Conservation (phyloP, 2,329 filamentous ascomycete species). For the Penicillium crustosum region DNA sequence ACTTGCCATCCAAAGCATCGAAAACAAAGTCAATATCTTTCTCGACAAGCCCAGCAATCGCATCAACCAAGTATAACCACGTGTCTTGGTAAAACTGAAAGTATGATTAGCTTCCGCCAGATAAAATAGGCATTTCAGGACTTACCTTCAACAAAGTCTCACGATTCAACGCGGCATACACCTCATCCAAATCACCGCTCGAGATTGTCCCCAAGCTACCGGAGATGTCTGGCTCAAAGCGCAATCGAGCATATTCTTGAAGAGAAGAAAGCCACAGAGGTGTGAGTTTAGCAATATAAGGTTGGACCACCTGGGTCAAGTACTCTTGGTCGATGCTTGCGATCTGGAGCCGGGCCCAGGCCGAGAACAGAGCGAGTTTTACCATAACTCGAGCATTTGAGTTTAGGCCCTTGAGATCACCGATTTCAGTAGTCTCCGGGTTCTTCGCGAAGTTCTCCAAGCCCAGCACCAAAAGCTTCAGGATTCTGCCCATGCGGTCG, state of each 20-base stretch:
- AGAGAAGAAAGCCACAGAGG: constrained; percentile 92
- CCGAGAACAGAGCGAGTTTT: constrained; percentile 93
- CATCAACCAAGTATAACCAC: constrained; percentile 95
- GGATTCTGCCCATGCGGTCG: constrained; percentile 96
- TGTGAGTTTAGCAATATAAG: constrained; percentile 84
- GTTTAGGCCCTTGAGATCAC: constrained; percentile 87
- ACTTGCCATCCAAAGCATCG: constrained; percentile 87
- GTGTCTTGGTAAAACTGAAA: constrained; percentile 86
- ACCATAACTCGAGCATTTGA: constrained; percentile 98
- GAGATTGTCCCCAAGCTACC: constrained; percentile 80
- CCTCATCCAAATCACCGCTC: constrained; percentile 83
- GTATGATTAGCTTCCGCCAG: neutral
- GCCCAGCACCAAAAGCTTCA: constrained; percentile 87
- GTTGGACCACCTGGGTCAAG: constrained; percentile 80
- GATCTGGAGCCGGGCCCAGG: constrained; percentile 96
- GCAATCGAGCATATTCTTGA: constrained; percentile 85
- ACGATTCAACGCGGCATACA: constrained; percentile 91
- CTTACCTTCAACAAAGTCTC: constrained; percentile 77
- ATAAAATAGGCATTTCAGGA: neutral
- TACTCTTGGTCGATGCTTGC: constrained; percentile 91
- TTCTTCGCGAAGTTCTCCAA: constrained; percentile 89
- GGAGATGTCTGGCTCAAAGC: constrained; percentile 96
- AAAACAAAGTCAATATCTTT: constrained; percentile 98
- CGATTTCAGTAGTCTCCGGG: constrained; percentile 79
- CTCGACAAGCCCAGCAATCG: constrained; percentile 94